Conservation (phyloP, 2,329 filamentous ascomycete species). For the Epichloe elymi region DNA sequence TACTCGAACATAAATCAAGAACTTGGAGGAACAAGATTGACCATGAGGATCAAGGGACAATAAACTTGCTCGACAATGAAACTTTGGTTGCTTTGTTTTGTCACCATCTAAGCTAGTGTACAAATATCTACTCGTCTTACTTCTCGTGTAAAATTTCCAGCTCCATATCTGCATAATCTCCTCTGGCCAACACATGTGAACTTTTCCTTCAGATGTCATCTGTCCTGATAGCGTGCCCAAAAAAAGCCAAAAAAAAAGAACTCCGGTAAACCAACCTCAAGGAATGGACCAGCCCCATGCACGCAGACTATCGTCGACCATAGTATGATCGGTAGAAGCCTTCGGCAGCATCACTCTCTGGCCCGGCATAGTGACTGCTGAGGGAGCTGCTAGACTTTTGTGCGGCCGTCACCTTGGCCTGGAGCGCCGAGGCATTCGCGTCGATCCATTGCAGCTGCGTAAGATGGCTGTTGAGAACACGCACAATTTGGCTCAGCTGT, state of each 20-base stretch:
- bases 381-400: slow-evolving; percentile 63
- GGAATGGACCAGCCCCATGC: not conserved
- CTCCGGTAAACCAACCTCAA: slow-evolving; percentile 1
- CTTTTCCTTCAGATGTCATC: slow-evolving; percentile 1
- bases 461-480: slow-evolving; percentile 86
- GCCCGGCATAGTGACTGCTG: slow-evolving; percentile 41
- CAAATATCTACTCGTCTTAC: slow-evolving; percentile 19
- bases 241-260: not conserved
- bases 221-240: not conserved
- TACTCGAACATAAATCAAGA: not conserved
- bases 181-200: slow-evolving; percentile 5
- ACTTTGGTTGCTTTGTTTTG: slow-evolving; percentile 10
- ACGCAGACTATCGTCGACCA: slow-evolving; percentile 45
- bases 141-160: slow-evolving; percentile 8
- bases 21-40: not conserved
- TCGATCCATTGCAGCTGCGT: slow-evolving; percentile 90
- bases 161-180: slow-evolving; percentile 6
- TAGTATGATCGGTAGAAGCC: slow-evolving; percentile 86
- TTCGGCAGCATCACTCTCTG: slow-evolving; percentile 62
- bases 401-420: slow-evolving; percentile 68
- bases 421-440: slow-evolving; percentile 64
- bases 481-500: slow-evolving; percentile 86
- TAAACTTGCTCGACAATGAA: slow-evolving; percentile 8
- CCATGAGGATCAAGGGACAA: slow-evolving; percentile 7
- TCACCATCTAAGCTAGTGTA: slow-evolving; percentile 24